Evolutionary conservation across 805 yeast species (phyloP).

Genomic region (Komagataella kurtzmanii): DNA sequence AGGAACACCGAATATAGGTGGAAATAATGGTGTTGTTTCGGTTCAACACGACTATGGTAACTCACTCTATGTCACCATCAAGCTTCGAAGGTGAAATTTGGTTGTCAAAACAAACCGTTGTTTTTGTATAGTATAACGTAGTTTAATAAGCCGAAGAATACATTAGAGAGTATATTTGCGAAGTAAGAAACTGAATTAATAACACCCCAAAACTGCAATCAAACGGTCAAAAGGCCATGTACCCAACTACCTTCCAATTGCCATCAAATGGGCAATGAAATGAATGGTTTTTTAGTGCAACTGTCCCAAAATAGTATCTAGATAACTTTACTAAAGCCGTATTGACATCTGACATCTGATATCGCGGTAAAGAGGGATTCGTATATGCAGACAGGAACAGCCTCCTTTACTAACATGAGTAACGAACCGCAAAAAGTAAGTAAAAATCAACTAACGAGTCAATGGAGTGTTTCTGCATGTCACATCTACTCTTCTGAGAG

Average conservation of each 20-base stretch:
- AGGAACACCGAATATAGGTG: constrained; percentile 17
- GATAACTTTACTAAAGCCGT: too few species aligned
- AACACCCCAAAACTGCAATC: too few species aligned
- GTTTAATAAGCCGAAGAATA: not conserved
- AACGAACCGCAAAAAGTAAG: not conserved
- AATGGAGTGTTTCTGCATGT: not conserved
- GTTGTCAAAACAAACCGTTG: not conserved
- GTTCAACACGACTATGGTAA: constrained; percentile 2
- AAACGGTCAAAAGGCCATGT: too few species aligned
- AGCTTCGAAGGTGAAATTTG: not conserved
- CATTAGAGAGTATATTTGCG: not conserved
- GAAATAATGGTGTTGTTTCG: constrained; percentile 1
- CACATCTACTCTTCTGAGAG: not conserved
- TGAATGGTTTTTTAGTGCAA: too few species aligned
- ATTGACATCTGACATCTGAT: not conserved
- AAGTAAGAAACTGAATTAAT: too few species aligned
- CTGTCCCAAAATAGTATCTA: too few species aligned
- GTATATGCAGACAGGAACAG: not conserved
- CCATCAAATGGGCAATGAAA: too few species aligned
- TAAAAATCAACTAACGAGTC: not conserved
- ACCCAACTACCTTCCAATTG: too few species aligned
- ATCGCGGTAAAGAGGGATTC: not conserved
- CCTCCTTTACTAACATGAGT: not conserved
- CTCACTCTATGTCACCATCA: constrained; percentile 4
- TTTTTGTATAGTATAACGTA: not conserved